A percentile compares a stretch with the other conserved stretches of the same genome.
Evolutionary conservation across 129 eudicot genomes (phyloP).

Genomic region (Flaveria linearis): DNA sequence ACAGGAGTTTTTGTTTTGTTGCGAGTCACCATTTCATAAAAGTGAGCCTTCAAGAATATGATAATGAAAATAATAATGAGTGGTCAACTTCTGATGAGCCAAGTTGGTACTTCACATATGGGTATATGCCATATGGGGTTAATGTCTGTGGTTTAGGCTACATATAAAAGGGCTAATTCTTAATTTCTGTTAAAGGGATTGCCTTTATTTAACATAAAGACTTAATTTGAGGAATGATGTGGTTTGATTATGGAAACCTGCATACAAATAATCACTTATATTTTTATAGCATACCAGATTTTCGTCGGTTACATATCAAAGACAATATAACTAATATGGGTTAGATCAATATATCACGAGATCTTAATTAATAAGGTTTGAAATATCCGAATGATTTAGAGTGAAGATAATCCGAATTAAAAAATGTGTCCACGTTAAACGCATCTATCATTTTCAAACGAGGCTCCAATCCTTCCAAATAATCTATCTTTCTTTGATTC

Average conservation of each 20-base stretch:
- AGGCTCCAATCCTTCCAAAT: neutral
- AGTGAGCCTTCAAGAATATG: constrained; percentile 32
- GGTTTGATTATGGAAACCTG: too few relatives aligned
- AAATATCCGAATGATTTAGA: neutral
- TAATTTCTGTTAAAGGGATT: neutral
- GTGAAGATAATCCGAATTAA: constrained; percentile 10
- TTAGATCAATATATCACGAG: neutral
- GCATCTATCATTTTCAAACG: constrained; percentile 33
- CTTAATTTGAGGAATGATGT: too few relatives aligned
- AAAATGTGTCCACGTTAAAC: constrained; percentile 16
- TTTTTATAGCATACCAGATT: too few relatives aligned
- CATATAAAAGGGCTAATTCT: neutral
- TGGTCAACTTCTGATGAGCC: neutral
- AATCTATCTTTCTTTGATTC: constrained; percentile 13
- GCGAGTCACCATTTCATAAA: constrained; percentile 36
- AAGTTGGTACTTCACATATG: constrained; percentile 22
- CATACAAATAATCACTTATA: too few relatives aligned
- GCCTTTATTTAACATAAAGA: neutral
- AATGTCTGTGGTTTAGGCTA: neutral
- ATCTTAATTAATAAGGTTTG: neutral
- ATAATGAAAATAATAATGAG: constrained; percentile 21
- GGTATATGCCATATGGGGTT: neutral
- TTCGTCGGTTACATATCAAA: neutral
- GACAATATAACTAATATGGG: too few relatives aligned
- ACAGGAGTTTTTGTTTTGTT: constrained; percentile 20